Evolutionary conservation across 805 yeast genomes (phyloP).

Genomic region (Yarrowia sp.): DNA sequence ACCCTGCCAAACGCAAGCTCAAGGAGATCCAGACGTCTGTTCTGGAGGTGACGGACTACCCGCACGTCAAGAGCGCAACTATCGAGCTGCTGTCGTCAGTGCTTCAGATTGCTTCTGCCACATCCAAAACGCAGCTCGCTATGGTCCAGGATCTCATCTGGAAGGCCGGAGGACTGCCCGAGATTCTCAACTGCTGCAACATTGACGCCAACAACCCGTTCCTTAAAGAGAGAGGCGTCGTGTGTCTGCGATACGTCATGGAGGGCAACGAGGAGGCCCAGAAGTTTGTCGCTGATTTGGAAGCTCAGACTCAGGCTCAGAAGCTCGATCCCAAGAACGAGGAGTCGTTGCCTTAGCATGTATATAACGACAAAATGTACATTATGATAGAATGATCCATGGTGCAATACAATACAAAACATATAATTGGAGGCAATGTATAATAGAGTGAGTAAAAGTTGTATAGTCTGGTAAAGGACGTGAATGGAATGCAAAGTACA

Average conservation of each 20-base stretch:
- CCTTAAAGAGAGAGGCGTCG: conserved; percentile 68
- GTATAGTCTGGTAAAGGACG: no score
- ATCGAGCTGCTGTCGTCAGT: conserved; percentile 9
- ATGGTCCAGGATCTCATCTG: conserved; percentile 68
- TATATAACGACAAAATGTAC: no score
- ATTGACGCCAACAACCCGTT: conserved; percentile 83
- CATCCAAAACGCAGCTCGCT: neutral
- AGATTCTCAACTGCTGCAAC: conserved; percentile 74
- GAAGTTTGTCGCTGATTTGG: conserved; percentile 68
- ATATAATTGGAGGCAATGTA: no score
- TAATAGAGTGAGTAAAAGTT: no score
- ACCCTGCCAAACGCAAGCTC: conserved; percentile 10
- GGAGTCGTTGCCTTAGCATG: conserved; percentile 17
- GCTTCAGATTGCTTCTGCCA: conserved; percentile 10
- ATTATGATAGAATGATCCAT: no score
- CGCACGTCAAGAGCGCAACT: conserved; percentile 14
- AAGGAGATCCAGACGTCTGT: neutral
- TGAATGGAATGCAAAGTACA: no score
- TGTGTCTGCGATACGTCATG: conserved; percentile 70
- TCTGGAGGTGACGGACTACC: conserved; percentile 5
- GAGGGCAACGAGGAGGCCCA: conserved; percentile 69
- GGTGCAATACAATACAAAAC: neutral
- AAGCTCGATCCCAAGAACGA: conserved; percentile 10
- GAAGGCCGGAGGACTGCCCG: conserved; percentile 62
- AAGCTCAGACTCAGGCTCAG: conserved; percentile 50